A percentile compares a stretch with the other conserved stretches of the same genome.
Conservation (phyloP, 768 basidiomycete genomes). For the Rhodotorula diobovata region DNA sequence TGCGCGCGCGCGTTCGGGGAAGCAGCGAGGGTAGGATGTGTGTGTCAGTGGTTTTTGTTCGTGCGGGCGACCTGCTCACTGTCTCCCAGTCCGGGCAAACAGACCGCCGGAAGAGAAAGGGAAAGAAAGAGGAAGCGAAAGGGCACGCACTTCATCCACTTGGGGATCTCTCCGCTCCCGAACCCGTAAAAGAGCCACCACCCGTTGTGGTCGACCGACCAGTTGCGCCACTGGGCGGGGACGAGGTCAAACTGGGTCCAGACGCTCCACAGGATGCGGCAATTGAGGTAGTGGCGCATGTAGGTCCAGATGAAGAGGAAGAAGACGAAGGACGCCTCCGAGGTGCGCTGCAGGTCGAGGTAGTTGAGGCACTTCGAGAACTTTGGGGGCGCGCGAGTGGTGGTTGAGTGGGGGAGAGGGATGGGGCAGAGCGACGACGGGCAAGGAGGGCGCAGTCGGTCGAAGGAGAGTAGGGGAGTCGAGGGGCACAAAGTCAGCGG, state of each 20-base stretch:
- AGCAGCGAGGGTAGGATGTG: background rate
- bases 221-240: slow-evolving; percentile 56
- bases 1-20: too few species aligned
- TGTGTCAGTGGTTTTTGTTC: too few species aligned
- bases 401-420: background rate
- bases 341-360: slow-evolving; percentile 62
- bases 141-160: slow-evolving; percentile 52
- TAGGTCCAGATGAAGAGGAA: slow-evolving; percentile 58
- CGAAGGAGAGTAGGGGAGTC: too few species aligned
- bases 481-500: too few species aligned
- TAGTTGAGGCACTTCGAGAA: slow-evolving; percentile 85
- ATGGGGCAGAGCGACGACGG: background rate
- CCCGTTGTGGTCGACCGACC: background rate
- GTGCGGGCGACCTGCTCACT: too few species aligned
- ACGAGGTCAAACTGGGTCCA: slow-evolving; percentile 70
- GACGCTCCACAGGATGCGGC: slow-evolving; percentile 79
- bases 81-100: background rate
- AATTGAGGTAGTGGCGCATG: slow-evolving; percentile 86
- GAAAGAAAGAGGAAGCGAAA: background rate
- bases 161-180: slow-evolving; percentile 64
- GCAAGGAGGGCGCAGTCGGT: too few species aligned
- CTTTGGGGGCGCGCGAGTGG: slow-evolving; percentile 48
- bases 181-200: slow-evolving; percentile 58
- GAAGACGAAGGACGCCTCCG: slow-evolving; percentile 51
- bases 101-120: too few species aligned